Base-by-base conservation (phyloP, 331 rosid genomes). In the Erythrophleum ivorense region DNA sequence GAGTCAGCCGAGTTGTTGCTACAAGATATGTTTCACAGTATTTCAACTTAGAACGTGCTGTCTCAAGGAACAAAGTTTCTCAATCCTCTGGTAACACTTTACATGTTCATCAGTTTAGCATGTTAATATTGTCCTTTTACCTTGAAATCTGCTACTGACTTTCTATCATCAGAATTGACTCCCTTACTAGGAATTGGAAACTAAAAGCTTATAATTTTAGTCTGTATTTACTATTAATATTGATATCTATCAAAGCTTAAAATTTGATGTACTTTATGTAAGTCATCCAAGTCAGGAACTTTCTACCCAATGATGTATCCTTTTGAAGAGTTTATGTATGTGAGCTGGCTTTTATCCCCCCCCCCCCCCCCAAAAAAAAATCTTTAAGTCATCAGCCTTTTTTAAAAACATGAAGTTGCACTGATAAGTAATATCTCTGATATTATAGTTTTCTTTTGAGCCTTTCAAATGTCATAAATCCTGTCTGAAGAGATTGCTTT, bases 11-110 rank as follows among this genome's bases (percentile, higher is more conserved):
- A 82, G 87, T 87, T 73, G 92, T 88, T 86, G 89, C 92, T 88
- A 82, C 95, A 24, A 87, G 88, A 76, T 90, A 93, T 81, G 88
- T 92, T 88, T 88, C 94, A 15, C 89, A 83, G 66, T 90, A 88
- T 86, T 88, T 91, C 85, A 82, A 86, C 82, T 84, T 96, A 52
- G 90, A 89, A 78, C 86, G 88, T 80, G 84, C 91, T 78, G 77
- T 90, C 70, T 86, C 82, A 62, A 83, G 81, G 78, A 79, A 87
- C 78, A 85, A 82, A 81, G 81, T 76, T 86, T 68, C 87, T 78
- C 90, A 83, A 83, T 83, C 91, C 75, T 85, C 88, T 78, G 97
- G 99, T 95, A 88, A 83, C 79, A 21, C 69, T 73, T 78, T 41
- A 38, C 55, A 63, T 54, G 57, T 54, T 86, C 45, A 62, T 83